A percentile compares a stretch with the other conserved stretches of the same genome.
phyloP scores from a whole-genome alignment of 352 stramenopile species.

The Phytophthora capsici region DNA sequence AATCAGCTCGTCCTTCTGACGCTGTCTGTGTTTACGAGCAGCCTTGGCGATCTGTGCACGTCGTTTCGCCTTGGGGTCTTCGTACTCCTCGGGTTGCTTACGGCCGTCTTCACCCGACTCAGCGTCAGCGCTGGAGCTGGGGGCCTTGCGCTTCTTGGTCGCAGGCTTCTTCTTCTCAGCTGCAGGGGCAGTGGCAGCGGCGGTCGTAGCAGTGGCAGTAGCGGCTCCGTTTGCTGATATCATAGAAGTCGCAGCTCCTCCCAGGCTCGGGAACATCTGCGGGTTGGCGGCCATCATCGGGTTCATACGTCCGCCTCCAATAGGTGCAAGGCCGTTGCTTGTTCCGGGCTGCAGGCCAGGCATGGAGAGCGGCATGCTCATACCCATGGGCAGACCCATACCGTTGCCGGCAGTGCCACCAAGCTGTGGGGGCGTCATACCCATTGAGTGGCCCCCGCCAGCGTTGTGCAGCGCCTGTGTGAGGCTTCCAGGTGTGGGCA shows the following conservation, averaged over 20 bases:
- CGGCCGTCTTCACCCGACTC: slow-evolving; percentile 66
- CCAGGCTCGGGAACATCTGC: slow-evolving; percentile 70
- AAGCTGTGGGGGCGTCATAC: slow-evolving; percentile 45
- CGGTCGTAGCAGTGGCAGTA: slow-evolving; percentile 11
- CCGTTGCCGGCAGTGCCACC: slow-evolving; percentile 14
- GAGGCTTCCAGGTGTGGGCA: slow-evolving; percentile 39
- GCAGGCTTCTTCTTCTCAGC: slow-evolving; percentile 61
- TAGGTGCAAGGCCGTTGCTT: slow-evolving; percentile 57
- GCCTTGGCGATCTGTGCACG: slow-evolving; percentile 90
- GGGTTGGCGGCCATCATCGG: slow-evolving; percentile 67
- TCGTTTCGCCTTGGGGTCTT: slow-evolving; percentile 87
- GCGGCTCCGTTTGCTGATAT: slow-evolving; percentile 7
- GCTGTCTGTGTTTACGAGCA: slow-evolving; percentile 86
- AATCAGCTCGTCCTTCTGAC: slow-evolving; percentile 90
- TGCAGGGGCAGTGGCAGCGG: slow-evolving; percentile 18
- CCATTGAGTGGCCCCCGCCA: slow-evolving; percentile 44
- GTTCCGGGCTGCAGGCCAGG: slow-evolving; percentile 45
- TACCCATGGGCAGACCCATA: slow-evolving; percentile 67
- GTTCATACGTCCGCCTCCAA: slow-evolving; percentile 71
- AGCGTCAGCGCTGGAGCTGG: slow-evolving; percentile 44
- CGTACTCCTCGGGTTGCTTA: slow-evolving; percentile 77
- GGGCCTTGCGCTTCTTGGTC: slow-evolving; percentile 82
- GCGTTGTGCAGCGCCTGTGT: slow-evolving; percentile 45
- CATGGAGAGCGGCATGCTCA: slow-evolving; percentile 68
- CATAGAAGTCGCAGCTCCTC: slow-evolving; percentile 29